phyloP scores from a whole-genome alignment of 495 filamentous ascomycete species.

The Lasiosphaeria ovina region DNA sequence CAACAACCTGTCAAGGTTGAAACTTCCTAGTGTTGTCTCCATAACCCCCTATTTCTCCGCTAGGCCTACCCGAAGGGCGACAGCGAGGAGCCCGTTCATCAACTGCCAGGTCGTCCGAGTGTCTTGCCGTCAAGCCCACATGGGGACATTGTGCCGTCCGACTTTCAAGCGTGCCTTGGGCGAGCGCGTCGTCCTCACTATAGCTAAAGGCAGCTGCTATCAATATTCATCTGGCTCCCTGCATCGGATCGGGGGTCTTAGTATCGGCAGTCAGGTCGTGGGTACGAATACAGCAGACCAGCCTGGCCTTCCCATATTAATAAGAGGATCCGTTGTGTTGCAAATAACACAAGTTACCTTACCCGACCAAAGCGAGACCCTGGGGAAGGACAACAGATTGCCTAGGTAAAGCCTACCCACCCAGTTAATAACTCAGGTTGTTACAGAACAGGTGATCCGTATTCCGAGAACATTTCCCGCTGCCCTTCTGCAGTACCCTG shows the following conservation, averaged over 20 bases:
- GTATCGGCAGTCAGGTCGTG: conserved; percentile 12
- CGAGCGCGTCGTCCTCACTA: not conserved
- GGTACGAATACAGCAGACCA: conserved; percentile 1
- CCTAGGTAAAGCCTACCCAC: too few species aligned
- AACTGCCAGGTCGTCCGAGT: too few species aligned
- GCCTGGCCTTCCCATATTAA: not conserved
- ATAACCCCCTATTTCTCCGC: too few species aligned
- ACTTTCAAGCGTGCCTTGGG: not conserved
- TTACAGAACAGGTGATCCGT: too few species aligned
- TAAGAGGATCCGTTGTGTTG: not conserved
- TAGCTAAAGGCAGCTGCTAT: conserved; percentile 1
- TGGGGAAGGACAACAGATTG: conserved; percentile 15
- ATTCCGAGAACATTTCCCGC: conserved; percentile 7
- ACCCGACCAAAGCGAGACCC: conserved; percentile 7
- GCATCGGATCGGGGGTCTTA: not conserved
- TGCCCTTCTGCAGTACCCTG: not conserved
- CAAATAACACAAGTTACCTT: conserved; percentile 7
- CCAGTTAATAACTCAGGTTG: too few species aligned
- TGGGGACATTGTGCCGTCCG: conserved; percentile 1
- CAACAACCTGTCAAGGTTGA: not conserved
- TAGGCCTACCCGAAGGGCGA: too few species aligned
- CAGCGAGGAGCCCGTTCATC: too few species aligned
- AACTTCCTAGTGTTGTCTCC: too few species aligned
- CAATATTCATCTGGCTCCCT: not conserved
- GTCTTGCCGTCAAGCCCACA: conserved; percentile 3